phyloP scores from a whole-genome alignment of 2,329 filamentous ascomycete species.

The Trichothecium roseum region DNA sequence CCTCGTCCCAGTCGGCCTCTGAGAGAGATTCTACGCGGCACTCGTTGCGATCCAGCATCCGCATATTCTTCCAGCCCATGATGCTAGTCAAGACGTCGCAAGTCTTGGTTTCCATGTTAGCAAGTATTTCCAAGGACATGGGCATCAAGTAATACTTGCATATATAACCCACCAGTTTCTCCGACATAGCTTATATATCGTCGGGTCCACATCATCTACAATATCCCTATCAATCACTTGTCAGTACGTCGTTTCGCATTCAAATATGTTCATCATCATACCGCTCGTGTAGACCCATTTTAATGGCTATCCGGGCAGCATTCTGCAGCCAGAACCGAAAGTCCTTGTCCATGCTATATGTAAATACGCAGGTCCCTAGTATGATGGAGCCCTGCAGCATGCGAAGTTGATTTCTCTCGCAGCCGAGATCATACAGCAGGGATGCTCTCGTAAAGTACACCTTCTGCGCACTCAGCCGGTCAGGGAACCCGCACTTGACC shows the following conservation, averaged over 20 bases:
- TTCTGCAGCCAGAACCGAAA: conserved; percentile 4
- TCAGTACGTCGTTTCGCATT: background rate
- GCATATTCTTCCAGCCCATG: conserved; percentile 2
- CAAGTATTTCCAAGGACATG: too few relatives aligned
- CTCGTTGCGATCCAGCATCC: conserved; percentile 1
- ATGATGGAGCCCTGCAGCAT: conserved; percentile 3
- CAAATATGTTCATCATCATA: background rate
- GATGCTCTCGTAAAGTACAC: conserved; percentile 2
- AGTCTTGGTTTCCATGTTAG: too few relatives aligned
- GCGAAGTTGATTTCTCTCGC: conserved; percentile 3
- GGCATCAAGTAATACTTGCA: too few relatives aligned
- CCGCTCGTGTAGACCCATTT: conserved; percentile 3
- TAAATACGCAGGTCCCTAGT: conserved; percentile 2
- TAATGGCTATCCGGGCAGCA: conserved; percentile 1
- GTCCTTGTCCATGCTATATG: conserved; percentile 2
- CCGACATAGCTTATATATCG: conserved; percentile 1
- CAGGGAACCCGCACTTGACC: background rate
- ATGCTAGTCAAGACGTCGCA: conserved; percentile 2
- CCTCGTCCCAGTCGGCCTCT: too few relatives aligned
- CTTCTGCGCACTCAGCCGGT: background rate
- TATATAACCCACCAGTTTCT: conserved; percentile 3
- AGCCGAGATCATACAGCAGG: conserved; percentile 3
- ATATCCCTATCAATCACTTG: conserved; percentile 1
- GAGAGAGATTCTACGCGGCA: too few relatives aligned
- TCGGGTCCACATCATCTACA: conserved; percentile 1